Percentiles rank a stretch among this genome's conserved stretches.
phyloP scores from a whole-genome alignment of 2,329 filamentous ascomycete species.

The Nemania abortiva region DNA sequence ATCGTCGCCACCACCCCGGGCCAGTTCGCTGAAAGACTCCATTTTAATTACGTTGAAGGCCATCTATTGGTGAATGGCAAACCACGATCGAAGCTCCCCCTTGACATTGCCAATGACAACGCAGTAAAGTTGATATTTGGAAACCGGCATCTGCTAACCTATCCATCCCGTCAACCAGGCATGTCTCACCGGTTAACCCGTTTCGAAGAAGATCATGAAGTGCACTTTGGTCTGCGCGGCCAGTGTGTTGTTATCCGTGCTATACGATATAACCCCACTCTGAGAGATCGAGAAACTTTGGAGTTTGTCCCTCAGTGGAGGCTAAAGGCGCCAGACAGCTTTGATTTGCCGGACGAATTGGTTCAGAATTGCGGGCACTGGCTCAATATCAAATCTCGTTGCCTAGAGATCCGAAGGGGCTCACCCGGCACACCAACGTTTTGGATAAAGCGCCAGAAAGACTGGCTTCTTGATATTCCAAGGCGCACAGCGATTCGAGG shows the following conservation, averaged over 20 bases:
- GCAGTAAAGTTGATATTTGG: constrained; percentile 62
- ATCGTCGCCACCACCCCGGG: constrained; percentile 36
- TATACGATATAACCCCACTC: background rate
- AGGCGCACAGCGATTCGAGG: constrained; percentile 39
- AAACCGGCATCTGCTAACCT: constrained; percentile 58
- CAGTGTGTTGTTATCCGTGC: constrained; percentile 60
- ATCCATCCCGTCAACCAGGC: constrained; percentile 63
- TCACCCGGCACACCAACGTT: constrained; percentile 44
- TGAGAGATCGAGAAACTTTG: constrained; percentile 38
- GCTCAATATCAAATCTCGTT: constrained; percentile 59
- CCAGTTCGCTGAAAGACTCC: constrained; percentile 42
- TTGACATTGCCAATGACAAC: constrained; percentile 59
- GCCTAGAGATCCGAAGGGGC: constrained; percentile 64
- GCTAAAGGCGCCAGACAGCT: constrained; percentile 47
- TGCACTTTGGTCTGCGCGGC: constrained; percentile 69
- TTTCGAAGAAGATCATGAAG: constrained; percentile 51
- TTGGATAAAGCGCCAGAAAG: constrained; percentile 46
- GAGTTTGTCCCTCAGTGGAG: constrained; percentile 52
- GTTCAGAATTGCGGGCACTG: constrained; percentile 69
- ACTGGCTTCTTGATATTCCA: constrained; percentile 55
- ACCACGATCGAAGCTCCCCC: constrained; percentile 61
- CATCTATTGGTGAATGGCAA: constrained; percentile 55
- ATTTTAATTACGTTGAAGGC: constrained; percentile 54
- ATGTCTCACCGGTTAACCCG: constrained; percentile 62
- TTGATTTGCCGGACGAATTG: constrained; percentile 66